phyloP scores from a whole-genome alignment of 176 grass and related monocot species.

The Oryza punctata region DNA sequence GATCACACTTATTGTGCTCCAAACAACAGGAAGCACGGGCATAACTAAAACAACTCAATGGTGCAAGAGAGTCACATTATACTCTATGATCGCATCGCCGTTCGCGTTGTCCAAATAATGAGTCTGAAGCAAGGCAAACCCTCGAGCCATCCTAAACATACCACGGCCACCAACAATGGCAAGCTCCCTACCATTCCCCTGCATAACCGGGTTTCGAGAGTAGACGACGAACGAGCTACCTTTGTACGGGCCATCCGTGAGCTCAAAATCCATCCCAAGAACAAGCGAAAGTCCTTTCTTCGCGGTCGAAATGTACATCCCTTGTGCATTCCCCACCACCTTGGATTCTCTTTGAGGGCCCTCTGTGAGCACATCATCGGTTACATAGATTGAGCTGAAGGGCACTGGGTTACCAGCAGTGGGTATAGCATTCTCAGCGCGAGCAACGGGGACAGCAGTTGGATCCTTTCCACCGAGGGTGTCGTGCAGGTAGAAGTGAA shows the following conservation, averaged over 20 bases:
- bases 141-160: slow-evolving; percentile 50
- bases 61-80: slow-evolving; percentile 56
- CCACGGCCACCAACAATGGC: slow-evolving; percentile 63
- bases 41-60: neutral
- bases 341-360: slow-evolving; percentile 37
- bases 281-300: slow-evolving; percentile 12
- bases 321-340: slow-evolving; percentile 54
- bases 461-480: slow-evolving; percentile 43
- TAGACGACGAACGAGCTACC: slow-evolving; percentile 63
- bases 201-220: slow-evolving; percentile 35
- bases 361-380: slow-evolving; percentile 50
- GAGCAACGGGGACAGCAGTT: slow-evolving; percentile 26
- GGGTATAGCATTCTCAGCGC: neutral
- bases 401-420: neutral
- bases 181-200: slow-evolving; percentile 19
- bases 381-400: slow-evolving; percentile 32
- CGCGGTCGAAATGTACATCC: slow-evolving; percentile 9
- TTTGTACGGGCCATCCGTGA: slow-evolving; percentile 50
- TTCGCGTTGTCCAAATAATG: neutral
- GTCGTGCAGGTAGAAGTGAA: slow-evolving; percentile 69
- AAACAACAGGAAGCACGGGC: too few relatives aligned
- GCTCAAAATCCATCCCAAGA: slow-evolving; percentile 48
- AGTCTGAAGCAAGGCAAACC: slow-evolving; percentile 39
- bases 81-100: slow-evolving; percentile 54
- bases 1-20: too few relatives aligned